Evolutionary conservation across 2,329 filamentous ascomycete genomes (phyloP), one percentile per base, ranked within the genome.

Genomic region (Fusarium devonianum): DNA sequence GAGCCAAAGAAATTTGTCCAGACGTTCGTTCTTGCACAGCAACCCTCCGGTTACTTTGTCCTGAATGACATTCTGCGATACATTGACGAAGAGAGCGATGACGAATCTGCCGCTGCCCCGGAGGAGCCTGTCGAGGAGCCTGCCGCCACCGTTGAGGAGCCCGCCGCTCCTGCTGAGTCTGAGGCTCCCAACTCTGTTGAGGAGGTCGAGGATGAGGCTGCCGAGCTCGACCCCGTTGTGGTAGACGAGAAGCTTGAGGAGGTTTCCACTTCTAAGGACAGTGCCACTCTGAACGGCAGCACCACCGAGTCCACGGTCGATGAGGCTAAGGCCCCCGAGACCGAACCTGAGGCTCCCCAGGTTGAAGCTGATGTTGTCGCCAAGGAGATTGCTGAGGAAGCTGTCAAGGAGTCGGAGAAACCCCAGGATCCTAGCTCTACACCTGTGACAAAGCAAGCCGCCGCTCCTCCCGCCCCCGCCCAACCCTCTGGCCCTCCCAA

Each of bases 51-150:
- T 58, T 99, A 97, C 80, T 99, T 96, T 66, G 93, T 99, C 23
- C 84, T 99, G 65, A 99, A 99, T 74, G 94, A 99, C 69, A 96
- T 99, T 71, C 91, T 97, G 78, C 85, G 94, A 65, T 97, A 95
- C 75, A 86, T 99, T 61, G 86, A 88, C 59, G 90, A 94, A 55
- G 89, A 93, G 65, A 82, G 82, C 30, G 92, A 97, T 53, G 90
- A 90, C 51, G 85, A 87, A 54, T 75, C 61, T 35, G 53, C 85
- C 19, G 51, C 56, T 35, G 68, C 71, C 41, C 58, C 61, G 4
- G 72, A 75, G 49, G 62, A 65, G 57, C 47, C 70, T 13, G 70
- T 68, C 43, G 69, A 70, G 38, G 72, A 74, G 48, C 57, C 65
- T 32, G 56, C 66, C n/a, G 56, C n/a, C n/a, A n/a, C 68, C 17